Conservation (phyloP, 1,139 yeast species). For the Blastobotrys illinoisensis region DNA sequence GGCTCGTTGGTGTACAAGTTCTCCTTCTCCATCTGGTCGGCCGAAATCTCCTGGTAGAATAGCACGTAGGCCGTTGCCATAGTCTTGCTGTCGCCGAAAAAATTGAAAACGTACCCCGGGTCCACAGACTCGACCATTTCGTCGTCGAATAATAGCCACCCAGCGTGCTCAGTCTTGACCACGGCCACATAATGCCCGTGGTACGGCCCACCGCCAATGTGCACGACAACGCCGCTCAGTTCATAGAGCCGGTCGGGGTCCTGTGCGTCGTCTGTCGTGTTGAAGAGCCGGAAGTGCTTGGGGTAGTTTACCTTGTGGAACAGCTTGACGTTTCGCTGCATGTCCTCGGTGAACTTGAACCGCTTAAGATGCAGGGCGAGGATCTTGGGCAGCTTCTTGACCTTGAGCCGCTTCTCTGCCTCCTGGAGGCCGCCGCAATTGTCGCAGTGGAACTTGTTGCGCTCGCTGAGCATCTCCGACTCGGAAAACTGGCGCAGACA, state of each 20-base stretch:
- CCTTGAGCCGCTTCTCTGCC: slow-evolving; percentile 86
- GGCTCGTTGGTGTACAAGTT: slow-evolving; percentile 24
- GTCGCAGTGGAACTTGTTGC: slow-evolving; percentile 91
- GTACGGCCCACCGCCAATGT: slow-evolving; percentile 96
- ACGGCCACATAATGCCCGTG: slow-evolving; percentile 94
- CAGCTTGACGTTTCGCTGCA: slow-evolving; percentile 76
- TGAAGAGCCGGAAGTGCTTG: slow-evolving; percentile 62
- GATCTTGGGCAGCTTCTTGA: slow-evolving; percentile 71
- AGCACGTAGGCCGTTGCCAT: slow-evolving; percentile 88
- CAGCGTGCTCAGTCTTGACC: slow-evolving; percentile 69
- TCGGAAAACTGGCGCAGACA: slow-evolving; percentile 77
- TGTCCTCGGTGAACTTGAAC: slow-evolving; percentile 82
- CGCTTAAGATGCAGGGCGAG: slow-evolving; percentile 82
- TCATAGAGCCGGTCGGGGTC: slow-evolving; percentile 62
- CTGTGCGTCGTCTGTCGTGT: slow-evolving; percentile 57
- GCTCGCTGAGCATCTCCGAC: slow-evolving; percentile 77
- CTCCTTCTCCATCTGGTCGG: slow-evolving; percentile 23
- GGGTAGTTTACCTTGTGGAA: slow-evolving; percentile 86
- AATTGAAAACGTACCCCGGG: slow-evolving; percentile 75
- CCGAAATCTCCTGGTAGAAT: slow-evolving; percentile 51
- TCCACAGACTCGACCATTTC: slow-evolving; percentile 89
- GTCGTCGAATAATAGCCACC: slow-evolving; percentile 93
- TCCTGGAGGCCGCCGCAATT: slow-evolving; percentile 87
- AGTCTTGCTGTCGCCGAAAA: slow-evolving; percentile 86
- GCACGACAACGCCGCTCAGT: slow-evolving; percentile 80